These are phyloP conservation scores for Mycena rosella DNA, from an alignment of 768 basidiomycete genomes.

Conservation along the genomic window DNA sequence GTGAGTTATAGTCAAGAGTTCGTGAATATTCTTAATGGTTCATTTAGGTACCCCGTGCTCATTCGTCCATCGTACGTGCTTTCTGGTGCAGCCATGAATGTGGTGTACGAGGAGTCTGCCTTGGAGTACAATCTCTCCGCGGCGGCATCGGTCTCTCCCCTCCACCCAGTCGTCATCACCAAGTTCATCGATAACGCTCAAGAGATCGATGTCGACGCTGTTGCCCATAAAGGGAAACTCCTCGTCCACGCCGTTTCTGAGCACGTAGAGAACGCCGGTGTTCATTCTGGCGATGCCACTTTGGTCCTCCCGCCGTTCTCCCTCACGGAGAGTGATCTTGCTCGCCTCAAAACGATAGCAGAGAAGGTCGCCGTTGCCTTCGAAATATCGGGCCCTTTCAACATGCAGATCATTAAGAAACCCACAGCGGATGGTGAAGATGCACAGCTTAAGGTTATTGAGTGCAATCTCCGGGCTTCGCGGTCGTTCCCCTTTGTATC, in stretches of 20 bases:
- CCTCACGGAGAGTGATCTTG: constrained; percentile 79
- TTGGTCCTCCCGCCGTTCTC: constrained; percentile 96
- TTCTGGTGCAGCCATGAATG: constrained; percentile 99
- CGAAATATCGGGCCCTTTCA: constrained; percentile 97
- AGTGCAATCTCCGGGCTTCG: constrained; percentile 98
- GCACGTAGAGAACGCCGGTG: constrained; percentile 98
- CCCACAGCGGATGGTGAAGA: constrained; percentile 63
- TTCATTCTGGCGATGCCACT: constrained; percentile 98
- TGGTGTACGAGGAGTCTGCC: constrained; percentile 91
- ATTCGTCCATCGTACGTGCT: constrained; percentile 99
- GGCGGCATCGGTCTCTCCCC: constrained; percentile 94
- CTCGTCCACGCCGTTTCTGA: constrained; percentile 97
- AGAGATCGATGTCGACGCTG: constrained; percentile 98
- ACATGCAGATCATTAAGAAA: constrained; percentile 99
- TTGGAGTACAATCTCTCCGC: constrained; percentile 97
- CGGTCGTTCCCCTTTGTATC: constrained; percentile 99
- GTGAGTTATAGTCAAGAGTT: constrained; percentile 53
- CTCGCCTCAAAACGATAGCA: constrained; percentile 91
- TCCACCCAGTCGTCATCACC: constrained; percentile 98
- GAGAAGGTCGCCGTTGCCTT: constrained; percentile 96
- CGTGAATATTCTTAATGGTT: constrained; percentile 18
- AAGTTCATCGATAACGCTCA: constrained; percentile 99
- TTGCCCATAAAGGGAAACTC: constrained; percentile 92
- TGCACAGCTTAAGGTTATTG: constrained; percentile 93
- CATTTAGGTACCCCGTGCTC: constrained; percentile 89